phyloP scores from a whole-genome alignment of 192 early-diverging fungal species.

The Entomortierella chlamydospora region DNA sequence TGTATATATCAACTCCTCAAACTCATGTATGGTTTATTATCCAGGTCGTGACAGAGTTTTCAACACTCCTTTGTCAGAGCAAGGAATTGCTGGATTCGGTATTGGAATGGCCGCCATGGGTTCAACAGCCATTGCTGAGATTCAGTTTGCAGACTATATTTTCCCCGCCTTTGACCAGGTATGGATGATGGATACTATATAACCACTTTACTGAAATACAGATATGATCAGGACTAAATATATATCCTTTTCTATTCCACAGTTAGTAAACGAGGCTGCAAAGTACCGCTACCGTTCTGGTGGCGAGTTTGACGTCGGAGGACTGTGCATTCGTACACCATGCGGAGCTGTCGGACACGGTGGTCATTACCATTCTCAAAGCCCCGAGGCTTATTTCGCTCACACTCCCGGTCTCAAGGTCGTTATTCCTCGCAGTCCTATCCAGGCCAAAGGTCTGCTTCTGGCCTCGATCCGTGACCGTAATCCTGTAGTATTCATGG shows the following conservation, averaged over 20 bases:
- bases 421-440: conserved; percentile 90
- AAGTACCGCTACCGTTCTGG: conserved; percentile 97
- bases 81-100: conserved; percentile 95
- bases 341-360: conserved; percentile 96
- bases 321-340: conserved; percentile 91
- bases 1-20: background rate
- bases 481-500: conserved; percentile 96
- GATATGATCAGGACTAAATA: too few species aligned
- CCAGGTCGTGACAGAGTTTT: conserved; percentile 87
- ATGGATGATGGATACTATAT: too few species aligned
- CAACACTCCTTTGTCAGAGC: conserved; percentile 96
- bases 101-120: conserved; percentile 96
- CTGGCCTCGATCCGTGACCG: conserved; percentile 89
- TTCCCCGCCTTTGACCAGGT: conserved; percentile 98
- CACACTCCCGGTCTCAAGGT: conserved; percentile 95
- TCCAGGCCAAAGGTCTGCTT: conserved; percentile 95
- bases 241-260: too few species aligned
- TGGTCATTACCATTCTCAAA: conserved; percentile 96
- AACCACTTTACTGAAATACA: too few species aligned
- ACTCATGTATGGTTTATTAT: background rate
- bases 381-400: conserved; percentile 94
- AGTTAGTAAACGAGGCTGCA: conserved; percentile 96
- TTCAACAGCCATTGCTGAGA: conserved; percentile 97
- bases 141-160: conserved; percentile 99
- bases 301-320: conserved; percentile 90